These are phyloP conservation scores for Phytophthora colocasiae DNA, from an alignment of 352 stramenopile genomes.

Conservation along the genomic window DNA sequence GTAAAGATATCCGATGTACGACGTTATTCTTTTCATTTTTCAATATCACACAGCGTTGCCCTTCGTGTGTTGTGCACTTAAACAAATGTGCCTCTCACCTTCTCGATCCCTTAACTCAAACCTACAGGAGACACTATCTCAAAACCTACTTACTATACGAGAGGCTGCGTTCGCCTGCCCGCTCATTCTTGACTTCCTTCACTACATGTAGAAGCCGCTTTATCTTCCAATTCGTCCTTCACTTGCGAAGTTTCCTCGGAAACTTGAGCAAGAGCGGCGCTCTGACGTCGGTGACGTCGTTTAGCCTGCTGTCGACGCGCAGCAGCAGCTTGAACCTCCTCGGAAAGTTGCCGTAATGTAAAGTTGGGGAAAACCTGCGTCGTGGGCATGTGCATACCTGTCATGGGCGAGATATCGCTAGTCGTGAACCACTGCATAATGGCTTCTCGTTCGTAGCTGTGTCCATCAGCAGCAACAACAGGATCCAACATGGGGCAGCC, in stretches of 20 bases:
- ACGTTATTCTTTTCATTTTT: conserved; percentile 2
- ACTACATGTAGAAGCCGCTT: conserved; percentile 30
- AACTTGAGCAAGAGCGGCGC: conserved; percentile 13
- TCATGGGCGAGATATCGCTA: conserved; percentile 83
- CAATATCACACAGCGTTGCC: conserved; percentile 3
- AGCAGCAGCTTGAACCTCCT: conserved; percentile 56
- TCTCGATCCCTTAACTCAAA: conserved; percentile 37
- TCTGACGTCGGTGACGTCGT: conserved; percentile 16
- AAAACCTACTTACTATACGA: conserved; percentile 27
- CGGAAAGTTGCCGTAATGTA: conserved; percentile 70
- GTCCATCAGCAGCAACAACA: conserved; percentile 96
- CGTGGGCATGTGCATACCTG: conserved; percentile 72
- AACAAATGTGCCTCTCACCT: conserved; percentile 20
- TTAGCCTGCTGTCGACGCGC: conserved; percentile 36
- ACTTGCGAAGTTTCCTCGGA: conserved; percentile 6
- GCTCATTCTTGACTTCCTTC: conserved; percentile 34
- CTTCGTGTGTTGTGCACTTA: conserved; percentile 5
- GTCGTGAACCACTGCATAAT: conserved; percentile 95
- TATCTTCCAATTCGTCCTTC: conserved; percentile 23
- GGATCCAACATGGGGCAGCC: conserved; percentile 96
- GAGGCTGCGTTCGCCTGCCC: conserved; percentile 5
- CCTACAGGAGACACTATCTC: conserved; percentile 21
- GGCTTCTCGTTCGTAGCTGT: conserved; percentile 96
- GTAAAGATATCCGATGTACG: conserved; percentile 16
- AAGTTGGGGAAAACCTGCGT: conserved; percentile 82